These are phyloP conservation scores for Pseudozyma sp. DNA, from an alignment of 1,284 basidiomycete species.

Conservation along the genomic window DNA sequence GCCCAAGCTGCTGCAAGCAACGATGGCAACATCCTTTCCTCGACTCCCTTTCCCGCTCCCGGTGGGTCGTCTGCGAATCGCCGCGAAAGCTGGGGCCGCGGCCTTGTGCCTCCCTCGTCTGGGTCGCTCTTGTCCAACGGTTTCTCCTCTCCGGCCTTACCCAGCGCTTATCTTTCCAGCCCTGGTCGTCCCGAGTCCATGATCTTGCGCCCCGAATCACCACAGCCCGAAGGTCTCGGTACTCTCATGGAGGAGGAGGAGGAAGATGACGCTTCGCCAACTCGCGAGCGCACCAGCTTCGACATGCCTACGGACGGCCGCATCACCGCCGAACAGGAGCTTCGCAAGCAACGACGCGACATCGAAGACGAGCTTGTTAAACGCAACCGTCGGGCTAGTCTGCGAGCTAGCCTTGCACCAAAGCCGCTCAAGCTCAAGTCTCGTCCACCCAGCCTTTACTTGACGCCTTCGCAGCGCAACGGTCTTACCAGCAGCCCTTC, in stretches of 20 bases:
- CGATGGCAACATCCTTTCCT: background rate
- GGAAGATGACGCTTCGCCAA: conserved; percentile 58
- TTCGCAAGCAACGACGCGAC: conserved; percentile 39
- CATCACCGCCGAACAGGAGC: conserved; percentile 18
- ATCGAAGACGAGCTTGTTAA: conserved; percentile 56
- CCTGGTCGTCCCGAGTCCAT: conserved; percentile 49
- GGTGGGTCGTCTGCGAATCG: conserved; percentile 10
- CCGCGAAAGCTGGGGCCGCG: conserved; percentile 42
- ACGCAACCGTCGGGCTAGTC: conserved; percentile 46
- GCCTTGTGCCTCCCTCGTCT: conserved; percentile 24
- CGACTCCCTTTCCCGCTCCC: conserved; percentile 15
- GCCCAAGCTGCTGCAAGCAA: conserved; percentile 33
- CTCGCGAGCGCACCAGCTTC: conserved; percentile 35
- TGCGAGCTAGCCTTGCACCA: conserved; percentile 56
- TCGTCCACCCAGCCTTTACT: conserved; percentile 59
- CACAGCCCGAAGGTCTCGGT: conserved; percentile 51
- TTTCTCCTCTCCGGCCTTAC: conserved; percentile 30
- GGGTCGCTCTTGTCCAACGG: conserved; percentile 20
- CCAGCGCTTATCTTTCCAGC: conserved; percentile 32
- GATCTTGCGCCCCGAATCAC: conserved; percentile 38
- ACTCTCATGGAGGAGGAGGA: conserved; percentile 64
- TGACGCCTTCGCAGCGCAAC: conserved; percentile 38
- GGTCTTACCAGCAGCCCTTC: conserved; percentile 38
- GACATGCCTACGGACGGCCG: conserved; percentile 36
- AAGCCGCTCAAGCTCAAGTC: conserved; percentile 63